A percentile compares a stretch with the other conserved stretches of the same genome.
These are phyloP conservation scores for Colletotrichum sp. DNA, from an alignment of 2,329 filamentous ascomycete species.

Conservation along the genomic window DNA sequence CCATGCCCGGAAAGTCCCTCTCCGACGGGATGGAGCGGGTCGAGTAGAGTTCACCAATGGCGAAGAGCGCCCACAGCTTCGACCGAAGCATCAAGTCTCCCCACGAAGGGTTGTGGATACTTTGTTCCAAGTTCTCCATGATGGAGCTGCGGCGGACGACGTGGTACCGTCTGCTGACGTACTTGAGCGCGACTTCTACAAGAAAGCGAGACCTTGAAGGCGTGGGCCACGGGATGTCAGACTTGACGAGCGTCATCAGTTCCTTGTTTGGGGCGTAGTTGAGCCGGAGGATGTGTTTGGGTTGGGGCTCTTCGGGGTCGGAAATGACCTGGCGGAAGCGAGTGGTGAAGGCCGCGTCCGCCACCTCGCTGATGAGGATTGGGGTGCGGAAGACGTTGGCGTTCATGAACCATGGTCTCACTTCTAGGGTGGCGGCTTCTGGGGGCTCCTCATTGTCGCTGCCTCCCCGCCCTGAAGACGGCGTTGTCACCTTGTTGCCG, in stretches of 20 bases:
- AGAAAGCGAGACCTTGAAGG: conserved; percentile 38
- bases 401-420: conserved; percentile 35
- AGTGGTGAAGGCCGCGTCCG: conserved; percentile 38
- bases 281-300: conserved; percentile 34
- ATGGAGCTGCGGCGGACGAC: conserved; percentile 42
- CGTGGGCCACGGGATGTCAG: conserved; percentile 40
- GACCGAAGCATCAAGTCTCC: conserved; percentile 37
- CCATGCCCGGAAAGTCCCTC: conserved; percentile 43
- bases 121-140: conserved; percentile 37
- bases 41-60: conserved; percentile 51
- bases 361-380: conserved; percentile 36
- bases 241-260: conserved; percentile 29
- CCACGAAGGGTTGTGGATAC: conserved; percentile 36
- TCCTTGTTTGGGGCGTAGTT: conserved; percentile 35
- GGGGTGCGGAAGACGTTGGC: conserved; percentile 35
- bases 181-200: conserved; percentile 43
- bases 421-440: conserved; percentile 9
- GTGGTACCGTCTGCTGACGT: conserved; percentile 42
- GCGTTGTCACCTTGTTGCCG: not conserved
- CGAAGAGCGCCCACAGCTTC: conserved; percentile 48
- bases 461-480: not conserved
- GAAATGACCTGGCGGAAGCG: conserved; percentile 38
- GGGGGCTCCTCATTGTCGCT: not conserved
- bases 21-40: conserved; percentile 35
- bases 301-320: conserved; percentile 22